A percentile compares a stretch with the other conserved stretches of the same genome.
Evolutionary conservation across 352 stramenopile genomes (phyloP).

Genomic region (Proteromonas lacertae): DNA sequence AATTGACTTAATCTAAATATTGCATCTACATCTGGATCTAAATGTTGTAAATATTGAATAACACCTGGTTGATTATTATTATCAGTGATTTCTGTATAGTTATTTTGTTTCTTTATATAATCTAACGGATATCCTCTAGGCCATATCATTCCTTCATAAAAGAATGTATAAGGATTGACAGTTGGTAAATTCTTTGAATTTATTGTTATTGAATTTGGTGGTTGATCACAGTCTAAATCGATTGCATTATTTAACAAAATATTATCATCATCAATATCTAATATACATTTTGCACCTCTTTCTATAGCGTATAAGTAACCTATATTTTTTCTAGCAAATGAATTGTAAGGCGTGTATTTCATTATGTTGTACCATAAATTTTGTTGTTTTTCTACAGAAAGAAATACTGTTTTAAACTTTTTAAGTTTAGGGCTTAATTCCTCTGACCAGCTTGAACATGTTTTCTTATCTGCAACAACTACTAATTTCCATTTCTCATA

Average conservation of each 20-base stretch:
- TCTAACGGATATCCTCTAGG: conserved; percentile 14
- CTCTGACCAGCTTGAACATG: conserved; percentile 3
- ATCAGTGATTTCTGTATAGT: background rate
- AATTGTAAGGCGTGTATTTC: conserved; percentile 4
- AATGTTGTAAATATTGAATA: conserved; percentile 11
- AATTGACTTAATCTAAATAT: conserved; percentile 11
- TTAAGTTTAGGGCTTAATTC: background rate
- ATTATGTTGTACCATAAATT: conserved; percentile 3
- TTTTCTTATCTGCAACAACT: conserved; percentile 7
- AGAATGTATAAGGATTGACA: background rate
- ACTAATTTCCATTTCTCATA: conserved; percentile 3
- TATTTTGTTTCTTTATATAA: conserved; percentile 6
- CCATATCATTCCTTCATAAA: conserved; percentile 3
- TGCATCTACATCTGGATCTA: conserved; percentile 17
- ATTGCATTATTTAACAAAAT: too few species aligned
- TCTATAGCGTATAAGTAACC: conserved; percentile 10
- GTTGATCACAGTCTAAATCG: conserved; percentile 12
- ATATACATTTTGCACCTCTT: background rate
- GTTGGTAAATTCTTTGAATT: background rate
- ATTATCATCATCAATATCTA: conserved; percentile 2
- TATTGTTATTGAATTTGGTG: background rate
- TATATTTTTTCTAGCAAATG: conserved; percentile 11
- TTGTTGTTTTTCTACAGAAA: background rate
- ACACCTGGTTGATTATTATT: conserved; percentile 6
- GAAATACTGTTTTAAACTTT: conserved; percentile 1